These are phyloP conservation scores for Grosmannia clavigera DNA, from an alignment of 2,329 filamentous ascomycete genomes.

Conservation along the genomic window DNA sequence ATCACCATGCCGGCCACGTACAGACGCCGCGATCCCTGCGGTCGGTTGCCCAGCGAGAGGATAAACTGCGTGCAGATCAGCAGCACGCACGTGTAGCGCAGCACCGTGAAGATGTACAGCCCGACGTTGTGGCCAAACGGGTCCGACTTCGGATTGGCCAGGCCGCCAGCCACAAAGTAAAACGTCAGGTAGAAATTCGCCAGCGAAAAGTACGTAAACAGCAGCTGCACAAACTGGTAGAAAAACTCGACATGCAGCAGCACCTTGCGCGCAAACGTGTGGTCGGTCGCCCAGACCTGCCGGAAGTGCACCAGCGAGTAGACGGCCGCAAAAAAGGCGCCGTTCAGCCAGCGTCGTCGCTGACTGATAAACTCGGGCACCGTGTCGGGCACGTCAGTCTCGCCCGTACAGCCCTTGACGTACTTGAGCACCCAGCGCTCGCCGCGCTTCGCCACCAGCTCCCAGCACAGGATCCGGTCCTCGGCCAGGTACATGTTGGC, in stretches of 20 bases:
- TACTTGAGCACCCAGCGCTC: constrained; percentile 98
- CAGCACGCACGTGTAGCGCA: constrained; percentile 75
- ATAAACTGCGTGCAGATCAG: constrained; percentile 95
- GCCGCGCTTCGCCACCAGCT: constrained; percentile 86
- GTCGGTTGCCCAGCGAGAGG: constrained; percentile 86
- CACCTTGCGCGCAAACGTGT: constrained; percentile 78
- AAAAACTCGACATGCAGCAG: constrained; percentile 89
- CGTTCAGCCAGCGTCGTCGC: constrained; percentile 91
- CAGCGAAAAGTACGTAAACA: constrained; percentile 96
- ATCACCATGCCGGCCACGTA: constrained; percentile 80
- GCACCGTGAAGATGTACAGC: constrained; percentile 69
- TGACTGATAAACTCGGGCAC: constrained; percentile 97
- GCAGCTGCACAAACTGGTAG: constrained; percentile 82
- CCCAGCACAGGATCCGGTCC: constrained; percentile 85
- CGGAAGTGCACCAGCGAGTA: constrained; percentile 93
- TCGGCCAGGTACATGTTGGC: constrained; percentile 92
- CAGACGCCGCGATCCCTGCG: constrained; percentile 84
- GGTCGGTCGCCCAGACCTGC: constrained; percentile 88
- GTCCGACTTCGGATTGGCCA: constrained; percentile 67
- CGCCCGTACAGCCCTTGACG: constrained; percentile 89
- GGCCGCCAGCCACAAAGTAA: constrained; percentile 90
- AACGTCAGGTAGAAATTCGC: constrained; percentile 99
- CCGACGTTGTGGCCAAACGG: constrained; percentile 86
- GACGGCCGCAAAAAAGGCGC: constrained; percentile 95
- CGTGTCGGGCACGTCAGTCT: constrained; percentile 94